These are phyloP conservation scores for Termitomyces sp. DNA, from an alignment of 768 basidiomycete species.

Conservation along the genomic window DNA sequence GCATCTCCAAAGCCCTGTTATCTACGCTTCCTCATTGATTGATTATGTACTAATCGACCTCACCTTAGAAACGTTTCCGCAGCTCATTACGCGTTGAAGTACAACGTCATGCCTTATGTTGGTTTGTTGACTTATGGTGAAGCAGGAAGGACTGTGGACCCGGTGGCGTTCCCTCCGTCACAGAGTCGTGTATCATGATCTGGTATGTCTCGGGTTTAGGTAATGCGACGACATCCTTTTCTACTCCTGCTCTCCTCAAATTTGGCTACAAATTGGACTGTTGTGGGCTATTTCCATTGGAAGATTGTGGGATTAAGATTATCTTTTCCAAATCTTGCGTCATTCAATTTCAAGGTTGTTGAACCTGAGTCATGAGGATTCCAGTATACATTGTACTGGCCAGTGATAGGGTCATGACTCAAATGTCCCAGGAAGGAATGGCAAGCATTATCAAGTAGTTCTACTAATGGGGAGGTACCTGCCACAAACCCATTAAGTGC, in stretches of 20 bases:
- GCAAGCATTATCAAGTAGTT: background rate
- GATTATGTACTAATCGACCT: slow-evolving; percentile 3
- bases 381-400: background rate
- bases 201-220: background rate
- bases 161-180: slow-evolving; percentile 35
- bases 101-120: slow-evolving; percentile 90
- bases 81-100: slow-evolving; percentile 72
- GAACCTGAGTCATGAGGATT: background rate
- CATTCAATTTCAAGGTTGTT: background rate
- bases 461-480: background rate
- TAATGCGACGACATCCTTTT: background rate
- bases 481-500: slow-evolving; percentile 8
- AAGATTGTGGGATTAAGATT: background rate
- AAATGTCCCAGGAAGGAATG: background rate
- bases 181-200: slow-evolving; percentile 34
- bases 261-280: background rate
- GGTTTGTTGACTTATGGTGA: slow-evolving; percentile 78
- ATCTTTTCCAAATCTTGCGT: no score
- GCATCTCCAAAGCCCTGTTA: background rate
- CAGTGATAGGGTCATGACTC: background rate
- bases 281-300: background rate
- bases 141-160: slow-evolving; percentile 42
- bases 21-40: background rate
- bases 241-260: background rate
- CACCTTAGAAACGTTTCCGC: slow-evolving; percentile 53